Evolutionary conservation across 148 eudicot genomes (phyloP).

Genomic region (Amaranthus palmeri): DNA sequence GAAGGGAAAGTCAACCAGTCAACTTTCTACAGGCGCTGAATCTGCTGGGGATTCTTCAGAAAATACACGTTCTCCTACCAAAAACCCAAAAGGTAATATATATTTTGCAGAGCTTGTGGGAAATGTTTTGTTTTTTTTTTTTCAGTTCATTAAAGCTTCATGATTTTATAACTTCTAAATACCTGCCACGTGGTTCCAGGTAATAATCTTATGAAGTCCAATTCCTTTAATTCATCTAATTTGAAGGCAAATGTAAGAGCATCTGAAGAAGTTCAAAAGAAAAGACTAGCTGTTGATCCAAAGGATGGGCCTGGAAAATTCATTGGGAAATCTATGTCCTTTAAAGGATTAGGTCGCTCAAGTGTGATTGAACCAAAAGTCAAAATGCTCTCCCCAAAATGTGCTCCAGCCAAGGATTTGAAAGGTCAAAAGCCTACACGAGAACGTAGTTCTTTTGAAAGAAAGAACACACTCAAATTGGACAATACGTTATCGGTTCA

Average conservation of each 20-base stretch:
- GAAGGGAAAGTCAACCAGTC: constrained; percentile 41
- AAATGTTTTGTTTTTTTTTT: not conserved
- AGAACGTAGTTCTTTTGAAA: constrained; percentile 54
- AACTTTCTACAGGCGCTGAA: constrained; percentile 28
- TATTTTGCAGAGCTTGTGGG: constrained; percentile 8
- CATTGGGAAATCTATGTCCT: constrained; percentile 69
- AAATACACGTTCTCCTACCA: constrained; percentile 37
- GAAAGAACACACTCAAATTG: constrained; percentile 50
- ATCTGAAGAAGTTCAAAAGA: constrained; percentile 64
- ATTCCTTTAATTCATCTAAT: constrained; percentile 58
- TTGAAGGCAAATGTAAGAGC: constrained; percentile 55
- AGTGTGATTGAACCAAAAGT: constrained; percentile 57
- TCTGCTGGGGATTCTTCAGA: constrained; percentile 40
- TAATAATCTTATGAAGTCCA: constrained; percentile 52
- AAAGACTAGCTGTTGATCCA: constrained; percentile 46
- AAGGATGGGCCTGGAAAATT: constrained; percentile 48
- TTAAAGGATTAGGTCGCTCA: constrained; percentile 50
- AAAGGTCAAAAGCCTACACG: constrained; percentile 55
- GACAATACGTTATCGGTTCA: constrained; percentile 42
- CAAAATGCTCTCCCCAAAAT: constrained; percentile 74
- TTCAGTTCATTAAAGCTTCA: not conserved
- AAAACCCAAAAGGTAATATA: constrained; percentile 24
- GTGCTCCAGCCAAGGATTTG: constrained; percentile 50
- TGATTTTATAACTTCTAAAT: constrained; percentile 8
- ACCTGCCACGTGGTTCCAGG: constrained; percentile 40